Base-by-base conservation (phyloP, 495 filamentous ascomycete species). In the Achaetomiella virescens region DNA sequence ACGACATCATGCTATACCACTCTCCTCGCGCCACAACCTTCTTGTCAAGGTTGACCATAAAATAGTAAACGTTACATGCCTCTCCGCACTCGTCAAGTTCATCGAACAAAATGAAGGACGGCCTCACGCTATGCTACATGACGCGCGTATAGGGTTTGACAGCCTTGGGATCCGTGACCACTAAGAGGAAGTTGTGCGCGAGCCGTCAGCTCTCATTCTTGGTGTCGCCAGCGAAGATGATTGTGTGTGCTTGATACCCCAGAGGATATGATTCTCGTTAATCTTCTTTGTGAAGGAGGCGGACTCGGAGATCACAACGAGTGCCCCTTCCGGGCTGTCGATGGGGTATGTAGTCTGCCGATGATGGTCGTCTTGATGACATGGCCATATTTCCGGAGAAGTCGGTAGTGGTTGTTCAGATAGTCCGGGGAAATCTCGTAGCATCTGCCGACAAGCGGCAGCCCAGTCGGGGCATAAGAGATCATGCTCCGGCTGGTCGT, bases 351-450 rank as follows among this genome's bases (percentile, higher is more conserved):
- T 68, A 0, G 65, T 71, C 9, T 70, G 21, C 80, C 80, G 61
- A 82, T 70, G 62, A 76, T 79, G 31, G 59, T 77, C 0, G 80
- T 81, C 58, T 80, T 78, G 66, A 81, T 70, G 33, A 84, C 59
- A 0, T 70, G 70, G 1, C 80, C 80, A 61, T 81, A 82, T 29
- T 70, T 64, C 4, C 72, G 66, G 57, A 81, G 81, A 0, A 83
- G 74, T 3, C 79, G 72, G 41, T 81, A 67, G 61, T 83, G 74
- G 66, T 84, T 84, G 6, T 79, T 79, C 0, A 82, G 63, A 52
- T 78, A 78, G 61, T 84, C 81, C 0, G 81, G 78, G 58, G 71
- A 84, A 18, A 84, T 63, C 57, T 82, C 80, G 60, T 76, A 79
- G 68, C 70, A 76, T 59, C 67, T 77, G 3, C 80, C 79, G 27